These are phyloP conservation scores for Thymus quinquecostatus DNA, from an alignment of 257 asterid species.

Conservation along the genomic window DNA sequence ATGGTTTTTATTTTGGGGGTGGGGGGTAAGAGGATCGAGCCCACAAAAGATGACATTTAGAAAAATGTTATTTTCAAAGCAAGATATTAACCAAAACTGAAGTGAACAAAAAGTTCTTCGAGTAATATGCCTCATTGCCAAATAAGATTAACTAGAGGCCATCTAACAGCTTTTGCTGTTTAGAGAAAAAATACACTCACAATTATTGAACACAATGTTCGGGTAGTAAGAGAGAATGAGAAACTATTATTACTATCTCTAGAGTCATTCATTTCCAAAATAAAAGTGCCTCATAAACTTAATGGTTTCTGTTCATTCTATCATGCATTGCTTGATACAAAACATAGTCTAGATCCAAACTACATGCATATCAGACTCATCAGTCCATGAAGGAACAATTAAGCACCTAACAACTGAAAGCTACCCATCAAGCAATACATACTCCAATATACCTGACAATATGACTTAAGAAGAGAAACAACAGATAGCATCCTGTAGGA, in stretches of 20 bases:
- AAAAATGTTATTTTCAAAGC: too few relatives aligned
- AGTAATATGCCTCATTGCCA: conserved; percentile 11
- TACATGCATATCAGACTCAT: neutral
- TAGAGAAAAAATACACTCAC: conserved; percentile 12
- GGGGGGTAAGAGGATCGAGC: too few relatives aligned
- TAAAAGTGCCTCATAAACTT: conserved; percentile 12
- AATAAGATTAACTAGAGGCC: neutral
- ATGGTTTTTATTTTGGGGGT: neutral
- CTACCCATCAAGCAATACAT: neutral
- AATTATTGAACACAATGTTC: conserved; percentile 20
- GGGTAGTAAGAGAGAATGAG: conserved; percentile 17
- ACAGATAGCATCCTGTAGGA: conserved; percentile 12
- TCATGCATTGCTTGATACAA: conserved; percentile 20
- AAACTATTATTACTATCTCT: neutral
- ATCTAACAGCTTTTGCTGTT: neutral
- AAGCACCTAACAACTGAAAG: conserved; percentile 11
- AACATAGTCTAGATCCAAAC: conserved; percentile 27
- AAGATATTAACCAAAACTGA: neutral
- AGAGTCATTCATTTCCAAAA: conserved; percentile 18
- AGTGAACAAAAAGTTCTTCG: conserved; percentile 6
- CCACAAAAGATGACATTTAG: too few relatives aligned
- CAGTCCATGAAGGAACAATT: conserved; percentile 3
- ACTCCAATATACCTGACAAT: conserved; percentile 2
- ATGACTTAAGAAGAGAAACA: conserved; percentile 13
- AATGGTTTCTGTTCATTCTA: conserved; percentile 7